Evolutionary conservation across 176 grass and related monocot genomes (phyloP), one percentile per base, ranked within the genome.

Genomic region (Cymbopogon citratus): DNA sequence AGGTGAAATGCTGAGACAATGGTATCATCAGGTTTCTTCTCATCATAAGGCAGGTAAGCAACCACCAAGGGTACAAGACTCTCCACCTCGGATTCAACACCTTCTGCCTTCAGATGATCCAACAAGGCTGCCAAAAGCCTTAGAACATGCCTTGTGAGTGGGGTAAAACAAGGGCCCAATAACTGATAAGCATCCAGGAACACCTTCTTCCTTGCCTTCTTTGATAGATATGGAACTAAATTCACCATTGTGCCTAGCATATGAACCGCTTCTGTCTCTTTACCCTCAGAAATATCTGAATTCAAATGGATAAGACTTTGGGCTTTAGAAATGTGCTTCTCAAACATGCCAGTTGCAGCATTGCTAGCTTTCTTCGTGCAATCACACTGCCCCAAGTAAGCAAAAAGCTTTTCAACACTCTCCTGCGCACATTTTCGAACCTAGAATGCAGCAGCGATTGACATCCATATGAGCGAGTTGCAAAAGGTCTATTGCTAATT

Each of bases 371-470:
- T 93, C 84, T 91, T 98, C 45, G 73, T 80, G 83, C 74, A 84
- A 4, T 68, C 71, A 52, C 76, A 86, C 51, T 49, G 75, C 60
- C 86, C 86, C 85, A 98, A 56, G 75, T 78, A 76, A 24, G 41
- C 67, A 82, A 98, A 98, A 23, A 91, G 72, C 73, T 88, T 94
- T 68, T 91, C 88, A 2, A 86, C 86, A 21, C 85, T 84, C 79
- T 91, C 84, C 76, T 94, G 95, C 4, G 92, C 95, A 66, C 90
- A 90, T 82, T 87, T 98, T 33, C 95, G 80, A 40, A 98, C 95
- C 95, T 98, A 79, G 40, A 74, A 70, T n/a, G n/a, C n/a, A 19
- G 81, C 7, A 35, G 74, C 8, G 14, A 76, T 48, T 74, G 44
- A 34, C 28, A 60, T 56, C 18, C 24, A 70, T 36, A 78, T 84